Percentiles rank a stretch among this genome's conserved stretches.
phyloP scores from a whole-genome alignment of 306 rosid genomes.

The Oxytropis ochrocephala region DNA sequence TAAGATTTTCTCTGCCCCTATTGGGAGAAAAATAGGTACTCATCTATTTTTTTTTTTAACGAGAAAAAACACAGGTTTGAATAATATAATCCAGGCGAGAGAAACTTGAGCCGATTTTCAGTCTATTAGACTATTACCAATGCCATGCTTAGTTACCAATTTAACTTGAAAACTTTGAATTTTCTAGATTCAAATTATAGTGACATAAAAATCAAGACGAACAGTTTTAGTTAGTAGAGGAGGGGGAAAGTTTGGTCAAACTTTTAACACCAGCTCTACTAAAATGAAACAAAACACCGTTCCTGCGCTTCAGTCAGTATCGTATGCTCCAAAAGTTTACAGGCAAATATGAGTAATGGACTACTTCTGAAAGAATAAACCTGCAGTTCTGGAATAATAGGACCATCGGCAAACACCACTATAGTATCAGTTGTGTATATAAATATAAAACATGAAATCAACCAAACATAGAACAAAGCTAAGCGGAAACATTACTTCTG shows the following conservation, averaged over 20 bases:
- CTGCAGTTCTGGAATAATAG: neutral
- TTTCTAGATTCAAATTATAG: no score
- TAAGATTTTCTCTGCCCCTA: no score
- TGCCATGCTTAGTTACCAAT: no score
- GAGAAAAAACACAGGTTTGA: no score
- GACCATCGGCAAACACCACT: neutral
- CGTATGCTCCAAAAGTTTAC: neutral
- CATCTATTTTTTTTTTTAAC: no score
- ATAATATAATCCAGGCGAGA: no score
- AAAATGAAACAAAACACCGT: neutral
- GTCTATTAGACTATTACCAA: no score
- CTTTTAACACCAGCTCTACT: neutral
- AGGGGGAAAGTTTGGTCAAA: neutral
- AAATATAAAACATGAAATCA: neutral
- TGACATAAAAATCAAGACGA: no score
- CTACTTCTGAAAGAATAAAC: neutral
- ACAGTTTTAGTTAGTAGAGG: neutral
- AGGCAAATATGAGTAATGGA: neutral
- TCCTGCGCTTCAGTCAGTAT: neutral
- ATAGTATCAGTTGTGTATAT: neutral
- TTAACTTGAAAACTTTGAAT: no score
- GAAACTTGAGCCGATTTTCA: no score
- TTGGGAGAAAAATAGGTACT: no score
- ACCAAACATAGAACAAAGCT: neutral
- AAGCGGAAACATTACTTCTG: neutral